phyloP scores from a whole-genome alignment of 352 stramenopile species.

The Globisporangium uncinulatum region DNA sequence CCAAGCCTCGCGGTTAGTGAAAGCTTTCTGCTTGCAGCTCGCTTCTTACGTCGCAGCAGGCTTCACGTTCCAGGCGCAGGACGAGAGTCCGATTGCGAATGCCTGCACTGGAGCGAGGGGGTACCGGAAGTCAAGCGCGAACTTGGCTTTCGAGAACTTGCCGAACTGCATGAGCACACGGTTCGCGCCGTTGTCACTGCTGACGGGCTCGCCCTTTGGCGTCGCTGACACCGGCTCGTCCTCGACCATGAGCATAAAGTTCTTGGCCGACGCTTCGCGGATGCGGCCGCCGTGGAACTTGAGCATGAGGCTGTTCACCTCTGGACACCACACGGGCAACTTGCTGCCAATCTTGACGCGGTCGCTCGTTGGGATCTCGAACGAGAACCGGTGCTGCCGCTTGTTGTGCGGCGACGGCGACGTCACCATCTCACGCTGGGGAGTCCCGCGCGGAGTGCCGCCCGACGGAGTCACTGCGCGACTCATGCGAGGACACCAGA shows the following conservation, averaged over 20 bases:
- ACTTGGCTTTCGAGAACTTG: constrained; percentile 86
- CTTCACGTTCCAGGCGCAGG: constrained; percentile 80
- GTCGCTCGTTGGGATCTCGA: constrained; percentile 62
- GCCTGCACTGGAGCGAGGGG: constrained; percentile 80
- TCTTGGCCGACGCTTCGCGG: constrained; percentile 84
- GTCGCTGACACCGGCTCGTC: constrained; percentile 36
- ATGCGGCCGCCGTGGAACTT: constrained; percentile 87
- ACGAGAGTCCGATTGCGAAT: constrained; percentile 82
- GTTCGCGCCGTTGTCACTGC: constrained; percentile 37
- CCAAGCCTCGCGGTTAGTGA: too few species aligned
- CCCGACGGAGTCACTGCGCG: constrained; percentile 49
- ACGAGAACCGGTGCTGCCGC: constrained; percentile 67
- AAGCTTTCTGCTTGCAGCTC: too few species aligned
- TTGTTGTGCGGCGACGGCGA: constrained; percentile 68
- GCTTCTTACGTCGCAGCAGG: constrained; percentile 8
- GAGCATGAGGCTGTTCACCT: constrained; percentile 85
- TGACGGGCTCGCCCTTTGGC: constrained; percentile 9
- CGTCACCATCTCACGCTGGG: constrained; percentile 48
- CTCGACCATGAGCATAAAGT: constrained; percentile 86
- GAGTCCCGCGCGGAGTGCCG: constrained; percentile 53
- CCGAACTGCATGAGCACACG: constrained; percentile 84
- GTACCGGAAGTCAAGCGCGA: constrained; percentile 84
- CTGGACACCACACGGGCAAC: constrained; percentile 78
- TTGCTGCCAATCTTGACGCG: constrained; percentile 82
- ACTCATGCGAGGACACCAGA: constrained; percentile 80